Evolutionary conservation across 495 filamentous ascomycete genomes (phyloP), one percentile per base, ranked within the genome.

Genomic region (Aspergillus bridgeri): DNA sequence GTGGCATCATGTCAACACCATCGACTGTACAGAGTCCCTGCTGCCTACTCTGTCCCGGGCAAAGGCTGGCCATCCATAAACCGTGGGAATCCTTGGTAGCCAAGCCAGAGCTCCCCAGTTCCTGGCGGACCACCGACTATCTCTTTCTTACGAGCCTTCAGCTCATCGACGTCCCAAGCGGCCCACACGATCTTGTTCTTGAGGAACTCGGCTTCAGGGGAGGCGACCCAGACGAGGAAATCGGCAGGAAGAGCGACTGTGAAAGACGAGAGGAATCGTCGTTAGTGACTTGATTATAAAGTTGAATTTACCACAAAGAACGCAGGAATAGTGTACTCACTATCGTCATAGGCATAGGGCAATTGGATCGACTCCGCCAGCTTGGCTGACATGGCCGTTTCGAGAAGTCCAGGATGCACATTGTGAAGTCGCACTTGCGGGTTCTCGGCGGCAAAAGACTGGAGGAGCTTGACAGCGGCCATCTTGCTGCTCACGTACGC

Each of bases 141-240:
- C 33, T 68, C 65, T 11, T 76, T 72, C 55, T 88, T 68, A 79
- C 83, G 88, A n/a, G 67, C 71, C 62, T 77, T 75, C 22, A 80
- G 77, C 60, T 85, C 84, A 6, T 69, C 65, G 62, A 76, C 76
- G 29, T 83, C 80, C 79, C 77, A 82, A 42, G 76, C 71, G 2
- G 68, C 67, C 50, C 60, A 65, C 29, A 81, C 61, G 50, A 73
- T 72, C 57, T 73, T 67, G 6, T 77, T 74, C 11, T 65, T 74
- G 42, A 81, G 56, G 42, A 77, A 80, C 22, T 59, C 66, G 20
- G 75, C 70, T 63, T 79, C 63, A 51, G 69, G 60, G 6, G 67
- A 71, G 25, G 66, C 62, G 51, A 80, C 63, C 66, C 73, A 80
- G 6, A 81, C 64, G 20, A 66, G 47, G 54, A 69, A 71, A 44